phyloP scores from a whole-genome alignment of 2,329 filamentous ascomycete species.

The Colletotrichum tropicale region DNA sequence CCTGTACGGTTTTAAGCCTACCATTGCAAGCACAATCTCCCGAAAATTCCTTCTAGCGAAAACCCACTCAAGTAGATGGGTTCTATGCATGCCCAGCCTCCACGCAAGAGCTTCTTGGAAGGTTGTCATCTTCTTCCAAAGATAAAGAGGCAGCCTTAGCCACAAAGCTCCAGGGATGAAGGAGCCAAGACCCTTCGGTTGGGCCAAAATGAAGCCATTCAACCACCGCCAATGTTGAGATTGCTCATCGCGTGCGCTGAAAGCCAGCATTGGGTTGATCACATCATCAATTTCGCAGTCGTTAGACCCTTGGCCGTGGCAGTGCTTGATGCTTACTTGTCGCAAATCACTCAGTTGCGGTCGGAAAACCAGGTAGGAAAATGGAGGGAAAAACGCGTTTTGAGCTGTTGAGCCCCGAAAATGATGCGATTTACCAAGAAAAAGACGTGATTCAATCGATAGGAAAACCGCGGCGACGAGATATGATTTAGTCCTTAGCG shows the following conservation, averaged over 20 bases:
- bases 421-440: conserved; percentile 12
- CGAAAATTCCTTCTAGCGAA: neutral
- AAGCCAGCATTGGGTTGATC: neutral
- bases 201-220: neutral
- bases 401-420: neutral
- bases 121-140: neutral
- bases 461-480: neutral
- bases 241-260: neutral
- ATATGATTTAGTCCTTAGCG: neutral
- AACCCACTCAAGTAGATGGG: neutral
- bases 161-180: neutral
- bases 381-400: neutral
- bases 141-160: neutral
- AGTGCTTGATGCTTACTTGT: neutral
- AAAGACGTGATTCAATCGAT: conserved; percentile 2
- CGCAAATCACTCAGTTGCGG: neutral
- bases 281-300: neutral
- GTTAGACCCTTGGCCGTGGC: conserved; percentile 3
- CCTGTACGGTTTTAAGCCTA: neutral
- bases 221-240: no score
- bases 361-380: no score
- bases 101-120: neutral
- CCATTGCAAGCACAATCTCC: neutral
- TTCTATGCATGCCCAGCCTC: neutral
- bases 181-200: neutral